Evolutionary conservation across 495 filamentous ascomycete species (phyloP).

Genomic region (Sporormia fimetaria): DNA sequence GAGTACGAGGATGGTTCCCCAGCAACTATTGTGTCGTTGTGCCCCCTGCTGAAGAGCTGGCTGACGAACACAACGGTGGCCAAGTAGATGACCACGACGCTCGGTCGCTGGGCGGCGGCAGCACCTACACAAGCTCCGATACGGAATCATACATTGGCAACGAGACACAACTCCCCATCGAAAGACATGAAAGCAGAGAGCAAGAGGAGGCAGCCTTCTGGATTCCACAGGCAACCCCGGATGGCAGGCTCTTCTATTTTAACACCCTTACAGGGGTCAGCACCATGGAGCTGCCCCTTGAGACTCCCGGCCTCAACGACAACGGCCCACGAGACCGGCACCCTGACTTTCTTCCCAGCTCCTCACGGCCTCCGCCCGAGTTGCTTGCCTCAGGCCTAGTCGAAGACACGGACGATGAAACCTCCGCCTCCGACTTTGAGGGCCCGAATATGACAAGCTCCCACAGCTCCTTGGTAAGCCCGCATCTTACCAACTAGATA

Average conservation of each 20-base stretch:
- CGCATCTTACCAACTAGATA: background rate
- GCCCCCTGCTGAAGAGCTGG: conserved; percentile 40
- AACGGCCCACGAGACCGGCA: conserved; percentile 76
- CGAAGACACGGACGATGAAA: conserved; percentile 59
- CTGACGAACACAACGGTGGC: conserved; percentile 30
- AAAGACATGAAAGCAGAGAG: conserved; percentile 52
- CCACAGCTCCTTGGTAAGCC: conserved; percentile 48
- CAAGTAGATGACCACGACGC: conserved; percentile 35
- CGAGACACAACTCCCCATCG: conserved; percentile 52
- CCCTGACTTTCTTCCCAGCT: conserved; percentile 77
- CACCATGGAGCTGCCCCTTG: conserved; percentile 85
- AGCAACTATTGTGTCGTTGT: conserved; percentile 95
- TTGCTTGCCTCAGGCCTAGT: conserved; percentile 68
- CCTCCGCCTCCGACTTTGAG: conserved; percentile 82
- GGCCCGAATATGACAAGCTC: conserved; percentile 48
- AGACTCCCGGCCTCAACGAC: conserved; percentile 77
- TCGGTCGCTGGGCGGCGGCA: conserved; percentile 40
- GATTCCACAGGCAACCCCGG: conserved; percentile 94
- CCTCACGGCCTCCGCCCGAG: conserved; percentile 85
- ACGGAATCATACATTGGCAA: conserved; percentile 40
- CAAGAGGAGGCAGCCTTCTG: conserved; percentile 90
- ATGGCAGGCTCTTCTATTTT: conserved; percentile 93
- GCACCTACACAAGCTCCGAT: conserved; percentile 49
- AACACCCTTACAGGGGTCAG: conserved; percentile 91
- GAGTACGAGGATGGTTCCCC: conserved; percentile 92